phyloP scores from a whole-genome alignment of 2,329 filamentous ascomycete genomes.

The Falciphora oryzae region DNA sequence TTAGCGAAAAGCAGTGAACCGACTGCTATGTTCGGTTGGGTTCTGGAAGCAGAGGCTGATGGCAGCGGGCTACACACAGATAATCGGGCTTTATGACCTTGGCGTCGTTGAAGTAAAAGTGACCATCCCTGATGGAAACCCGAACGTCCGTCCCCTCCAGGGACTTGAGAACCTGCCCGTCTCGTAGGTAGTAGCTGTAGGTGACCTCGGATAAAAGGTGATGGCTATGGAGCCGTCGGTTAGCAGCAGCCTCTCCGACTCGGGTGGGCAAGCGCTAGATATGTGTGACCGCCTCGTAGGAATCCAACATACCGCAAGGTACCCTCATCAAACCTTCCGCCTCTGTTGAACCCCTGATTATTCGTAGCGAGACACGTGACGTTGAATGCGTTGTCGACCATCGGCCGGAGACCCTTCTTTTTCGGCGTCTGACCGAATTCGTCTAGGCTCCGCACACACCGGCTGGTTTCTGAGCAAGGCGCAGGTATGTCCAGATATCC shows the following conservation, averaged over 20 bases:
- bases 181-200: constrained; percentile 17
- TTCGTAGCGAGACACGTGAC: constrained; percentile 20
- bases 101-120: constrained; percentile 17
- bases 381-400: constrained; percentile 17
- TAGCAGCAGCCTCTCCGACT: no score
- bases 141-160: constrained; percentile 14
- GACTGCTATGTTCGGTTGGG: no score
- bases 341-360: constrained; percentile 15
- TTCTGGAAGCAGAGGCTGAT: neutral
- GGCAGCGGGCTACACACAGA: constrained; percentile 10
- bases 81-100: constrained; percentile 19
- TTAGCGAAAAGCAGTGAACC: neutral
- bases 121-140: constrained; percentile 8
- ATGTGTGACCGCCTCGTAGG: no score
- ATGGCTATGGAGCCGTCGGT: constrained; percentile 9
- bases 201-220: constrained; percentile 17
- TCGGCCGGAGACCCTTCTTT: constrained; percentile 13
- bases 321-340: constrained; percentile 11
- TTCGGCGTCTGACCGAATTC: constrained; percentile 13
- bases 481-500: constrained; percentile 12
- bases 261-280: no score
- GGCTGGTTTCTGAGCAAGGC: constrained; percentile 16
- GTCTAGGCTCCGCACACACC: constrained; percentile 10
- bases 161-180: constrained; percentile 16
- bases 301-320: no score